Conservation (phyloP, 495 filamentous ascomycete species). For the Staphylotrichum longicolle region DNA sequence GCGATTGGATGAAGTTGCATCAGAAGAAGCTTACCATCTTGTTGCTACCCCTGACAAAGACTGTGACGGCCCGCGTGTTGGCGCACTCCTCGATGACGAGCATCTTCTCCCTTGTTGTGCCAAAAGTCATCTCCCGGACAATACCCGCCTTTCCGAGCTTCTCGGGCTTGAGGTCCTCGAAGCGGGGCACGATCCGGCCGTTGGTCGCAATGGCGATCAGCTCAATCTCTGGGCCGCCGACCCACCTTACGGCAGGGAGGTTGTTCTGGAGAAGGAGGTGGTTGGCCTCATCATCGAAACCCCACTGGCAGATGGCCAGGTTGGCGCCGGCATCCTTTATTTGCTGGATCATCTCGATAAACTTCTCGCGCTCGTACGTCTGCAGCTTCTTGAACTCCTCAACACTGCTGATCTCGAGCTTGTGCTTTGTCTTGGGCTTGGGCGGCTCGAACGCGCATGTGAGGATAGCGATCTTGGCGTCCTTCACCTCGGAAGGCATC, state of each 20-base stretch:
- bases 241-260: constrained; percentile 94
- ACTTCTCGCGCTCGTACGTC: constrained; percentile 91
- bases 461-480: constrained; percentile 95
- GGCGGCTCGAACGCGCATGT: constrained; percentile 99
- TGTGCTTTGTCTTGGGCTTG: constrained; percentile 99
- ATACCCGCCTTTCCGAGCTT: constrained; percentile 90
- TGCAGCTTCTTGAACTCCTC: constrained; percentile 98
- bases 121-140: constrained; percentile 92
- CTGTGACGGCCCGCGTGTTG: constrained; percentile 92
- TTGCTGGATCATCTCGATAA: constrained; percentile 96
- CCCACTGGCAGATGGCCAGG: constrained; percentile 98
- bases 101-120: constrained; percentile 98
- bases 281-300: constrained; percentile 98
- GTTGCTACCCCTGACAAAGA: constrained; percentile 96
- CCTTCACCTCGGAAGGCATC: constrained; percentile 89
- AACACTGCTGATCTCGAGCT: constrained; percentile 94
- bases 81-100: constrained; percentile 98
- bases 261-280: constrained; percentile 94
- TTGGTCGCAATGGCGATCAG: constrained; percentile 98
- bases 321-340: constrained; percentile 98
- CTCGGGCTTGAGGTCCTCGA: constrained; percentile 85
- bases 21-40: constrained; percentile 73
- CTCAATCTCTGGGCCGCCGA: constrained; percentile 97
- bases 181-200: constrained; percentile 92
- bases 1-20: constrained; percentile 16